Evolutionary conservation across 768 basidiomycete genomes (phyloP), one percentile per base, ranked within the genome.

Genomic region (Collybiopsis luxurians): DNA sequence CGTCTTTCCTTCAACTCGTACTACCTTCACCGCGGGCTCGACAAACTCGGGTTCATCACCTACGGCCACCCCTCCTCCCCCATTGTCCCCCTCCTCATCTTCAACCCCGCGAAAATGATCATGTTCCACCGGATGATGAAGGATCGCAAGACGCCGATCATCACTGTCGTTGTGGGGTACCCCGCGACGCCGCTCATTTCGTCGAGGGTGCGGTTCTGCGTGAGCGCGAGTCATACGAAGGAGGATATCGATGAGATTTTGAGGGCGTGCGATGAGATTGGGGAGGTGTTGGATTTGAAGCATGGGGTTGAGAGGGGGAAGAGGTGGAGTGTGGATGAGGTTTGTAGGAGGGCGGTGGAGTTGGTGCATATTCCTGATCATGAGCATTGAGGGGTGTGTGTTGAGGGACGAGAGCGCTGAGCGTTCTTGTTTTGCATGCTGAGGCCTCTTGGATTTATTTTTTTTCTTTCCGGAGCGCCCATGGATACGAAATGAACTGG

Each of bases 1-100:
- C 84, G 97, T 23, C 79, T 99, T 39, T 94, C 95, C 0, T 99
- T 99, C 80, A 98, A 98, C 76, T 81, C 90, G n/a, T 84, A 94
- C 19, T 99, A 98, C 75, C 86, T 99, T 50, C 87, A 89, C 61
- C 81, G 81, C 4, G 96, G 86, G 1, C 79, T 99, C 53, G 78
- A 82, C 64, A 95, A 92, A 66, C 84, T 99, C 31, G 97, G 97
- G 0, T 99, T 99, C 79, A 96, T 99, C 76, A 91, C 90, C 4
- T 98, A 95, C 65, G 96, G 96, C 0, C 86, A 92, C 70, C 82
- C 86, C 34, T 86, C 92, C 62, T 94, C 92, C 27, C 95, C 97
- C 2, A 92, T 99, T 63, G 89, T 98, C 2, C 97, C 97, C 0
- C 76, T 98, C 44, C 77, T 99, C 52, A 73, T 98, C 30, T 98